Conservation (phyloP, 345 rosid species). For the rapeseed (Brassica napus) region DNA sequence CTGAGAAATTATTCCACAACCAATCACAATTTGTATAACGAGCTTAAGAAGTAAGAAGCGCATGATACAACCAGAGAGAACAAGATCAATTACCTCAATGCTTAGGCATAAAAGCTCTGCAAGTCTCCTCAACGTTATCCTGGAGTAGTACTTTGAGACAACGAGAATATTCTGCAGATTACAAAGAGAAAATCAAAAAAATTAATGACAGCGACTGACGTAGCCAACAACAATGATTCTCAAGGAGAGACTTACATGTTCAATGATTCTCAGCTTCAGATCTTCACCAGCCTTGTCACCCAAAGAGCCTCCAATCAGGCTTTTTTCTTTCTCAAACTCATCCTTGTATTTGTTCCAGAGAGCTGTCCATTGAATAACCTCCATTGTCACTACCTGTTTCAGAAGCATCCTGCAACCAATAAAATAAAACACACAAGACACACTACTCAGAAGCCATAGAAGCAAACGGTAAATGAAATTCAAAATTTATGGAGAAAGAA, state of each 20-base stretch:
- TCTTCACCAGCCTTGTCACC: constrained; percentile 95
- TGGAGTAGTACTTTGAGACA: constrained; percentile 89
- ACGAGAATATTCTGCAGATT: constrained; percentile 85
- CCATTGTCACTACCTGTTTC: constrained; percentile 94
- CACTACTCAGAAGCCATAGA: not conserved
- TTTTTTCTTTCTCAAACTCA: constrained; percentile 85
- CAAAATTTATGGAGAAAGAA: not conserved
- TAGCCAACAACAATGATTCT: not conserved
- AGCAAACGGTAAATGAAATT: not conserved
- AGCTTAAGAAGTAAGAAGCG: not conserved
- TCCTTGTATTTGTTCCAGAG: constrained; percentile 82
- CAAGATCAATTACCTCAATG: constrained; percentile 53
- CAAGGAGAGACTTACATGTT: constrained; percentile 57
- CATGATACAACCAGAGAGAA: not conserved
- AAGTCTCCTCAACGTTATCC: constrained; percentile 82
- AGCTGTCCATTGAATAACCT: constrained; percentile 94
- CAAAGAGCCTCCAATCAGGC: constrained; percentile 83
- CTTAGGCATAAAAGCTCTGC: constrained; percentile 87
- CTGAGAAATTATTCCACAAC: constrained; percentile 44
- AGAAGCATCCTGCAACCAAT: constrained; percentile 57
- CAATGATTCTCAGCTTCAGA: constrained; percentile 84
- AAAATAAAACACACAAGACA: not conserved
- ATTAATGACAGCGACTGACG: not conserved
- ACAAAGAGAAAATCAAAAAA: not conserved
- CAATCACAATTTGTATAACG: not conserved